Percentiles rank a stretch among this genome's conserved stretches.
Conservation (phyloP, 2,329 filamentous ascomycete genomes). For the Gnomoniopsis sp. region DNA sequence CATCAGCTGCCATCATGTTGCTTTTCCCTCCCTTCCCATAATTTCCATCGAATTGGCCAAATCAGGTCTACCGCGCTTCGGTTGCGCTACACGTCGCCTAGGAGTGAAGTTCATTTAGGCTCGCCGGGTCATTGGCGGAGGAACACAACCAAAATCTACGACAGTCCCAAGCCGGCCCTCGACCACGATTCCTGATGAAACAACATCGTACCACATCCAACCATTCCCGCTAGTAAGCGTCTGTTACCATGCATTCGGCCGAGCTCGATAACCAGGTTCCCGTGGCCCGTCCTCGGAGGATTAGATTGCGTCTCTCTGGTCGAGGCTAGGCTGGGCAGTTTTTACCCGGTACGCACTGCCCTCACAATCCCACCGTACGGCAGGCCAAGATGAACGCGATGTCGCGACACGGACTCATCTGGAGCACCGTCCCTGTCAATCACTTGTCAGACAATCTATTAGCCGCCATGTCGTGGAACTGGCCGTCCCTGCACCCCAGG, state of each 20-base stretch:
- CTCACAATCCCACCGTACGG: neutral
- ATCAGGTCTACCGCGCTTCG: neutral
- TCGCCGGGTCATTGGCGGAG: constrained; percentile 4
- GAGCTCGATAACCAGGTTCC: neutral
- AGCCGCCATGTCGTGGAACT: neutral
- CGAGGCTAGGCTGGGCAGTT: constrained; percentile 3
- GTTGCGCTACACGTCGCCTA: neutral
- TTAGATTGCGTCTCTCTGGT: constrained; percentile 4
- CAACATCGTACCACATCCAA: neutral
- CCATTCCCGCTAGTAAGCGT: neutral
- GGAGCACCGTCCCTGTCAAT: neutral
- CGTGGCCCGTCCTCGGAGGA: neutral
- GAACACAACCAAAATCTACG: neutral
- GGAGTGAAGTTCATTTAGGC: neutral
- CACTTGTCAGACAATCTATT: neutral
- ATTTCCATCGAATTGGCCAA: neutral
- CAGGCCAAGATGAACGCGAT: neutral
- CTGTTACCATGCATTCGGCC: neutral
- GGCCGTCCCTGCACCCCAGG: neutral
- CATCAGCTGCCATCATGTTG: neutral
- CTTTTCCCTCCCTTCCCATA: no score
- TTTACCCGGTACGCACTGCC: neutral
- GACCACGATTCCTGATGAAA: neutral
- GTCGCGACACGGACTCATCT: neutral
- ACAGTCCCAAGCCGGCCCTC: neutral